Conservation (phyloP, 129 eudicot species). For the Cynara cardunculus region DNA sequence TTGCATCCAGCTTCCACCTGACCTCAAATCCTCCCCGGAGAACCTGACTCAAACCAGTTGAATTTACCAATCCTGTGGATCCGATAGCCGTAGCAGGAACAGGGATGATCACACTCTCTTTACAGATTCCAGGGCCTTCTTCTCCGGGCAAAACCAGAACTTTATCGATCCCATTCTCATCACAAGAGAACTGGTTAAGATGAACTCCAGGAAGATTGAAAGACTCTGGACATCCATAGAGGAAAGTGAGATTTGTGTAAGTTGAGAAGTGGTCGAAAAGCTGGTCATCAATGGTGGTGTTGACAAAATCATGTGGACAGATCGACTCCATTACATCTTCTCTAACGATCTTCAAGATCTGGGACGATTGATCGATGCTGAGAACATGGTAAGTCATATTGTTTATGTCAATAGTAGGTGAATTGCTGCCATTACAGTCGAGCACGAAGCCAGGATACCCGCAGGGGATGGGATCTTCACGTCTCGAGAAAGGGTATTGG, state of each 20-base stretch:
- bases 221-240: constrained; percentile 53
- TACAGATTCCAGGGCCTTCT: constrained; percentile 41
- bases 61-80: constrained; percentile 23
- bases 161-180: constrained; percentile 21
- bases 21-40: constrained; percentile 46
- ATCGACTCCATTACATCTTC: constrained; percentile 46
- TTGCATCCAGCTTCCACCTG: constrained; percentile 28
- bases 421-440: constrained; percentile 29
- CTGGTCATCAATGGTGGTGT: constrained; percentile 52
- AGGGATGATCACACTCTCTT: constrained; percentile 51
- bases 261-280: constrained; percentile 39
- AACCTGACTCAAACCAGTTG: constrained; percentile 26
- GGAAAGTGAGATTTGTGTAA: constrained; percentile 42
- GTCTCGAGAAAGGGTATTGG: constrained; percentile 52
- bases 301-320: constrained; percentile 52
- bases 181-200: constrained; percentile 17
- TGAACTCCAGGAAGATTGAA: constrained; percentile 3
- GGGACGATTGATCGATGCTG: constrained; percentile 34
- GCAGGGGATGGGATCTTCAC: constrained; percentile 44
- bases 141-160: constrained; percentile 36
- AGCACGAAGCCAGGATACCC: constrained; percentile 59
- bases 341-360: constrained; percentile 45
- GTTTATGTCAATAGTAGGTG: constrained; percentile 41
- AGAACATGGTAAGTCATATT: constrained; percentile 45
- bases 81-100: constrained; percentile 19